Evolutionary conservation across 495 filamentous ascomycete species (phyloP), one percentile per base, ranked within the genome.

Genomic region (Durotheca rogersii): DNA sequence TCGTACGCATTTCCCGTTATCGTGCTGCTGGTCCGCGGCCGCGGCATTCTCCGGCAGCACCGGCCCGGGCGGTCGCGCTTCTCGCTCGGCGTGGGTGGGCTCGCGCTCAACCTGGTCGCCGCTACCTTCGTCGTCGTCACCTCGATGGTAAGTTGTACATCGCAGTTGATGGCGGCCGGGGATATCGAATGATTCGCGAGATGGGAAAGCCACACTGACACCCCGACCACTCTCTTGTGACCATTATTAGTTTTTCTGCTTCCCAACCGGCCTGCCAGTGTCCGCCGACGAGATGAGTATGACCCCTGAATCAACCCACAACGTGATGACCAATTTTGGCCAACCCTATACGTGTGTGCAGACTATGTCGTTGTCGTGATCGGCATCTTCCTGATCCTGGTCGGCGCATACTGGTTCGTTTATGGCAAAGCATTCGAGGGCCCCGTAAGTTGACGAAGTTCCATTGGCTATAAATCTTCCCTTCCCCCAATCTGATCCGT

Each of bases 331-430:
- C 1, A 15, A 29, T 6, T 31, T 19, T 39, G 40, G 30, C 50
- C 47, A 44, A 53, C 15, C 0, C 9, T 12, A 21, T 14, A 4
- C 17, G 39, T 9, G n/a, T n/a, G 15, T 18, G 42, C 20, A 65
- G 65, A 66, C 44, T 68, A 68, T 43, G 63, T 68, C 12, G 62
- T 55, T 19, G 65, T 58, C 30, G 65, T 66, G 14, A 66, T 68
- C 10, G 65, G 65, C 35, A 68, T 68, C n/a, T 66, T 66, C 55
- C 23, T 64, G 7, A 10, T 66, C 17, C 5, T 68, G 17, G 56
- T 68, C 14, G 52, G 52, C 29, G 49, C 53, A 4, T 66, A 61
- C 31, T 66, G 65, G 63, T 7, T 66, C 18, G 9, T 44, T 4
- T 55, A 51, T 27, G 65, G 65, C 40, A 51, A 60, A 18, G 56